These are phyloP conservation scores for Adansonia rubrostipa DNA, from an alignment of 441 rosid genomes.

Conservation along the genomic window DNA sequence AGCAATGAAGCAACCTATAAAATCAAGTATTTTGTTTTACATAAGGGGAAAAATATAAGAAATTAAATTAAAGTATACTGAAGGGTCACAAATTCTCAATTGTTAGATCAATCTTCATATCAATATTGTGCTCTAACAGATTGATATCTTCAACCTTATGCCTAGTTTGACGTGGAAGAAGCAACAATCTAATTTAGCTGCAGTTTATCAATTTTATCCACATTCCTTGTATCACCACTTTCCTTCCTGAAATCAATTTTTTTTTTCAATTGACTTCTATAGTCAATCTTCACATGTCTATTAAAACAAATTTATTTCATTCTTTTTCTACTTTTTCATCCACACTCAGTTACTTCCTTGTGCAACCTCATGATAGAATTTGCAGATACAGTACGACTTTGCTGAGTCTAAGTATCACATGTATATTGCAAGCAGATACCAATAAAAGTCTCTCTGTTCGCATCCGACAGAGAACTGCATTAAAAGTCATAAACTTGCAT, in stretches of 20 bases:
- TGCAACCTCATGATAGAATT: not conserved
- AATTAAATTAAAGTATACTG: not conserved
- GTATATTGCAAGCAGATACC: not conserved
- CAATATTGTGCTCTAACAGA: not conserved
- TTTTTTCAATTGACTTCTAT: not conserved
- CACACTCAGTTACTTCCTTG: not conserved
- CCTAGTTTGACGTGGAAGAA: not conserved
- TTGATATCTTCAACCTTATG: conserved; percentile 5
- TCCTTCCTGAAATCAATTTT: not conserved
- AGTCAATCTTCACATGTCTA: not conserved
- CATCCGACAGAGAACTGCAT: not conserved
- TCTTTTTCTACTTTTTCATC: not conserved
- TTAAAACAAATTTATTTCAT: not conserved
- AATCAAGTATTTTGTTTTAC: not conserved
- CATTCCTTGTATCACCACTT: conserved; percentile 1
- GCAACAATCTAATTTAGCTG: not conserved
- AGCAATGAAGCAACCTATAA: not conserved
- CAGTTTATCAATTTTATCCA: not conserved
- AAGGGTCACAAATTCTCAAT: not conserved
- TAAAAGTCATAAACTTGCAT: not conserved
- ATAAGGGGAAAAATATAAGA: not conserved
- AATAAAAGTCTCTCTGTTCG: not conserved
- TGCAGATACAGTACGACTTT: not conserved
- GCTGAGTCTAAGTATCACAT: not conserved
- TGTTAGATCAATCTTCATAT: not conserved